Evolutionary conservation across 768 basidiomycete species (phyloP).

Genomic region (Zangia roseola): DNA sequence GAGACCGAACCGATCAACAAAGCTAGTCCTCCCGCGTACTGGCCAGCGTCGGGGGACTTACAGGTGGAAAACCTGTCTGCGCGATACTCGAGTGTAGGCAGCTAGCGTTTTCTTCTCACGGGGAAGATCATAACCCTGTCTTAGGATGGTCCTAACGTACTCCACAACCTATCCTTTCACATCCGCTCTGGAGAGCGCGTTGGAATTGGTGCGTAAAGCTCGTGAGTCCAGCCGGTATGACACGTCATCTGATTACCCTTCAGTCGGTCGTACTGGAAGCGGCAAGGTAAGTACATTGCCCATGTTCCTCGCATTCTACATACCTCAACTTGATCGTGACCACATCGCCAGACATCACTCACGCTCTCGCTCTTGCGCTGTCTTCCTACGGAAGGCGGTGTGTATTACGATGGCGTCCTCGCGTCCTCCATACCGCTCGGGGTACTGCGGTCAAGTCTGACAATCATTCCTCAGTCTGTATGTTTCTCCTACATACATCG

Average conservation of each 20-base stretch:
- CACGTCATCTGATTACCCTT: background rate
- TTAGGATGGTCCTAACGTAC: constrained; percentile 1
- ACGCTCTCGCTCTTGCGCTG: constrained; percentile 49
- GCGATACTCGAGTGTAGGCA: constrained; percentile 41
- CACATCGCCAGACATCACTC: constrained; percentile 42
- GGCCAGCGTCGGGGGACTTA: constrained; percentile 61
- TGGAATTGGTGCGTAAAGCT: constrained; percentile 3
- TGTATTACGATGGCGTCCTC: constrained; percentile 52
- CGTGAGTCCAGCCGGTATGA: too few species aligned
- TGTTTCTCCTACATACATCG: too few species aligned
- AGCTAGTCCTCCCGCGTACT: constrained; percentile 56
- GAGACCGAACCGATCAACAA: constrained; percentile 52
- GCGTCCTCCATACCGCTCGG: constrained; percentile 53
- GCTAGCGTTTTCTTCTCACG: background rate
- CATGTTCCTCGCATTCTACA: too few species aligned
- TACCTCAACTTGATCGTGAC: background rate
- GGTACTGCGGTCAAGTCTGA: constrained; percentile 54
- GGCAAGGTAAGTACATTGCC: constrained; percentile 3
- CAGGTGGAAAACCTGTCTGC: constrained; percentile 54
- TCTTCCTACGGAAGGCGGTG: constrained; percentile 47
- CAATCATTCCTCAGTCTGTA: constrained; percentile 50
- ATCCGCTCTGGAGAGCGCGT: constrained; percentile 6
- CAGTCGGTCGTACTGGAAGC: constrained; percentile 10
- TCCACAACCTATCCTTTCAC: constrained; percentile 4
- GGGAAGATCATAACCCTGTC: background rate